Percentiles rank a stretch among this genome's conserved stretches.
These are phyloP conservation scores for Seminavis robusta DNA, from an alignment of 108 stramenopile genomes.

Conservation along the genomic window DNA sequence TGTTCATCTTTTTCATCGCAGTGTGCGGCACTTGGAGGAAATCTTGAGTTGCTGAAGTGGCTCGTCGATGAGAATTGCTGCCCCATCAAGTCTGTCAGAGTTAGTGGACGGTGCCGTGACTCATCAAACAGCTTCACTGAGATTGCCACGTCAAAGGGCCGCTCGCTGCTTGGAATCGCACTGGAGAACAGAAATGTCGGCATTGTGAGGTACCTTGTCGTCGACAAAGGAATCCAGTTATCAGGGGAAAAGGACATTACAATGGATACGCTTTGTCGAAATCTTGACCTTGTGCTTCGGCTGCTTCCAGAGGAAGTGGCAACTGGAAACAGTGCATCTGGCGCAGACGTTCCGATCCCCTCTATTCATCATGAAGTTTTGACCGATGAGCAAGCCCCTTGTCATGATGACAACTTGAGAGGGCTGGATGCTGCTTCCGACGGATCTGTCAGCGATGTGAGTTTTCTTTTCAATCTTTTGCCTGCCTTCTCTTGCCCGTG, in stretches of 20 bases:
- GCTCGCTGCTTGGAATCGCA: conserved; percentile 64
- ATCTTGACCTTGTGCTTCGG: conserved; percentile 41
- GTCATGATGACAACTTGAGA: too few species aligned
- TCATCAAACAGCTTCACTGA: conserved; percentile 33
- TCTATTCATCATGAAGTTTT: too few species aligned
- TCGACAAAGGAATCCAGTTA: conserved; percentile 60
- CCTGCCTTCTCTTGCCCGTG: too few species aligned
- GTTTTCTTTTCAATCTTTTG: too few species aligned
- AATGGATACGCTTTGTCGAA: conserved; percentile 27
- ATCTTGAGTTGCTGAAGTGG: conserved; percentile 48
- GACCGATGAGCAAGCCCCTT: too few species aligned
- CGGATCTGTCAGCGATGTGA: too few species aligned
- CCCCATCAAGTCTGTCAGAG: conserved; percentile 45
- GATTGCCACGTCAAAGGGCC: conserved; percentile 65
- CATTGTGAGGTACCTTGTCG: conserved; percentile 72
- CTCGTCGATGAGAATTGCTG: conserved; percentile 59
- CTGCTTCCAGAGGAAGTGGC: conserved; percentile 33
- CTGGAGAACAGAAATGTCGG: conserved; percentile 55
- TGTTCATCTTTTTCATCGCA: conserved; percentile 5
- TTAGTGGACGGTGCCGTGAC: conserved; percentile 22
- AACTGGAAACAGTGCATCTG: too few species aligned
- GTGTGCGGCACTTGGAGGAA: conserved; percentile 56
- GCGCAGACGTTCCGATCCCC: too few species aligned
- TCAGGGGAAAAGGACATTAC: conserved; percentile 56
- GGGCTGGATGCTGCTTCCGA: conserved; percentile 13